Base-by-base conservation (phyloP, 352 stramenopile genomes). In the Phytophthora multivora region DNA sequence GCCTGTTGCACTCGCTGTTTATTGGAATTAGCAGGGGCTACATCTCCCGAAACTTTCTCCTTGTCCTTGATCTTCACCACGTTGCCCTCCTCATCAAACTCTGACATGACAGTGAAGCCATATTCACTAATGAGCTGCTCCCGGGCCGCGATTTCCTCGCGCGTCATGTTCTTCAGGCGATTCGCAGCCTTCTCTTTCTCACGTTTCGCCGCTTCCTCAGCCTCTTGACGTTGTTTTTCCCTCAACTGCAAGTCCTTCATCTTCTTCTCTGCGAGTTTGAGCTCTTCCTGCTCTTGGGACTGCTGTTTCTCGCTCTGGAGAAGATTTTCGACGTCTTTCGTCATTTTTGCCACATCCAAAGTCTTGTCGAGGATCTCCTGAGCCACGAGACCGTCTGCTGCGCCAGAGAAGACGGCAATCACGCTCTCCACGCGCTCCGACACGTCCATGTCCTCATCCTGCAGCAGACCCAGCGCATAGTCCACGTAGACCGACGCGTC, bases 11-110 rank as follows among this genome's bases (percentile, higher is more conserved):
- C 82, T 18, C 79, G 62, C 39, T 72, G 53, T 55, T 69, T 71
- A 57, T 91, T 91, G 7, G 77, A 81, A 63, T 89, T 91, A 8
- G 65, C 54, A 4, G 62, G 67, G 0, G 71, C 60, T 10, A 55
- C 45, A n/a, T 83, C 75, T 15, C 67, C 69, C 1, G 53, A 28
- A 5, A 62, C 62, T 49, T 82, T 80, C 30, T 90, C 76, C 66
- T 89, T 89, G 66, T 91, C 79, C 45, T 76, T 80, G 16, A 77
- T 84, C 69, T 90, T 86, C 63, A 92, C 75, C 12, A 95, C 70
- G 60, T 95, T 93, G 39, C 83, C 86, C 12, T 93, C 82, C 62
- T 95, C 86, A 52, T 95, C 86, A 54, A 92, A 90, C 69, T 92
- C 83, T 0, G 83, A 91, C 57, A 91, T 80, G 30, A 80, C 72